Conservation (phyloP, 2,329 filamentous ascomycete species). For the Aspergillus candidus region DNA sequence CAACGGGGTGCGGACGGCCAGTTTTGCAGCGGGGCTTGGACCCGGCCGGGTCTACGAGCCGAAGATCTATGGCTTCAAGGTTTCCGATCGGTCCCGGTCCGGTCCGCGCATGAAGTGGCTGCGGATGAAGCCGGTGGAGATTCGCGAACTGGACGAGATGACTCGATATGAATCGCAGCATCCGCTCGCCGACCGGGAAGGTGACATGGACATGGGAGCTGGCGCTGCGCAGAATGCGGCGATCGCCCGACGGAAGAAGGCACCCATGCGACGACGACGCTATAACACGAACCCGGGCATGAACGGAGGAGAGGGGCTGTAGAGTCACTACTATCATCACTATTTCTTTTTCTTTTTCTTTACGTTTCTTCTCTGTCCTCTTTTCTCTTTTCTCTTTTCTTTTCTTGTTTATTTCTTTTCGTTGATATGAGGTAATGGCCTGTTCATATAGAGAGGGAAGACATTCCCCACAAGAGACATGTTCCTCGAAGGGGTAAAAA, state of each 20-base stretch:
- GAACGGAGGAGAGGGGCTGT: slow-evolving; percentile 25
- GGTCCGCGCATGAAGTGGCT: slow-evolving; percentile 98
- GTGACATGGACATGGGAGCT: slow-evolving; percentile 34
- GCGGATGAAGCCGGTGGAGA: slow-evolving; percentile 70
- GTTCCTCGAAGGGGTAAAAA: too few species aligned
- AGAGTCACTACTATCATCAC: slow-evolving; percentile 3
- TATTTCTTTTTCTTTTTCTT: slow-evolving; percentile 9
- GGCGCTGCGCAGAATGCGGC: slow-evolving; percentile 31
- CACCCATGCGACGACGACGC: slow-evolving; percentile 37
- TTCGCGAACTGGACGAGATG: slow-evolving; percentile 76
- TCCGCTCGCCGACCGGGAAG: slow-evolving; percentile 30
- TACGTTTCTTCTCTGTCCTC: slow-evolving; percentile 5
- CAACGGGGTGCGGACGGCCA: slow-evolving; percentile 81
- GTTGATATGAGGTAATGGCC: too few species aligned
- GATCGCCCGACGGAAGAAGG: slow-evolving; percentile 39
- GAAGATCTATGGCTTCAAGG: slow-evolving; percentile 92
- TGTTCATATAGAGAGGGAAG: too few species aligned
- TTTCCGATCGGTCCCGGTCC: slow-evolving; percentile 81
- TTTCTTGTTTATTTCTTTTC: not conserved
- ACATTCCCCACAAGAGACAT: too few species aligned
- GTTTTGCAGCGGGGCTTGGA: slow-evolving; percentile 83
- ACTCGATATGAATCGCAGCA: slow-evolving; percentile 32
- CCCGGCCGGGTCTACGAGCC: slow-evolving; percentile 82
- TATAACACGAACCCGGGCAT: slow-evolving; percentile 28
- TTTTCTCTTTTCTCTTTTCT: slow-evolving; percentile 1